Evolutionary conservation across 331 rosid species (phyloP).

Genomic region (Prunus yedoensis): DNA sequence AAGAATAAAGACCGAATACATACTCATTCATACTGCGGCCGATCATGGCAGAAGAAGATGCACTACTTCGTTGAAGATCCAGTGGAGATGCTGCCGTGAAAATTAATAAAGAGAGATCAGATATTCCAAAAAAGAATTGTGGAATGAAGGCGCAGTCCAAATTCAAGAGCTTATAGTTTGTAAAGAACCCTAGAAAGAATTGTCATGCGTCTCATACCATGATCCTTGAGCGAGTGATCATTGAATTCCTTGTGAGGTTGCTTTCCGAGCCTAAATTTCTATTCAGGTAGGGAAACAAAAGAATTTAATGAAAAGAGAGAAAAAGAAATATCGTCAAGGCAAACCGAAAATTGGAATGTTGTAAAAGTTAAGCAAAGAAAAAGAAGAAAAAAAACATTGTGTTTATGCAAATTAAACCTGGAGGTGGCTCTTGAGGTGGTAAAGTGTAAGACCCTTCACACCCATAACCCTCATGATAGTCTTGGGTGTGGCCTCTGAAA

Average conservation of each 20-base stretch:
- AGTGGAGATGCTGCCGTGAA: constrained; percentile 64
- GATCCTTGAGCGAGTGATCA: constrained; percentile 90
- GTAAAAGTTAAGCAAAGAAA: constrained; percentile 24
- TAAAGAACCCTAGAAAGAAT: constrained; percentile 66
- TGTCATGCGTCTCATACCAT: constrained; percentile 47
- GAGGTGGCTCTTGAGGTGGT: constrained; percentile 99
- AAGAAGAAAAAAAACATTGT: constrained; percentile 16
- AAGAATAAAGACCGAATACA: constrained; percentile 17
- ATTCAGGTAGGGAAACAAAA: constrained; percentile 29
- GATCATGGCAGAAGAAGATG: constrained; percentile 81
- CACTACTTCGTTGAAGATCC: constrained; percentile 79
- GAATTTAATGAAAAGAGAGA: neutral
- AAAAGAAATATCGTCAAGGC: constrained; percentile 12
- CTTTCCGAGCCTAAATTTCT: constrained; percentile 99
- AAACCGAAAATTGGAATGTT: constrained; percentile 14
- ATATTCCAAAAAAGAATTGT: neutral
- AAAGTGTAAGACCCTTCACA: constrained; percentile 99
- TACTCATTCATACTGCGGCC: constrained; percentile 99
- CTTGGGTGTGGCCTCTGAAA: constrained; percentile 93
- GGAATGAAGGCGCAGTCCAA: neutral
- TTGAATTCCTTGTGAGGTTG: constrained; percentile 99
- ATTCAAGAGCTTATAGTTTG: neutral
- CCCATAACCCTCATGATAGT: constrained; percentile 99
- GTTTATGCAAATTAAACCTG: constrained; percentile 59
- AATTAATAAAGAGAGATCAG: constrained; percentile 9